Evolutionary conservation across 2,329 filamentous ascomycete genomes (phyloP).

Genomic region (Exophiala dermatitidis): DNA sequence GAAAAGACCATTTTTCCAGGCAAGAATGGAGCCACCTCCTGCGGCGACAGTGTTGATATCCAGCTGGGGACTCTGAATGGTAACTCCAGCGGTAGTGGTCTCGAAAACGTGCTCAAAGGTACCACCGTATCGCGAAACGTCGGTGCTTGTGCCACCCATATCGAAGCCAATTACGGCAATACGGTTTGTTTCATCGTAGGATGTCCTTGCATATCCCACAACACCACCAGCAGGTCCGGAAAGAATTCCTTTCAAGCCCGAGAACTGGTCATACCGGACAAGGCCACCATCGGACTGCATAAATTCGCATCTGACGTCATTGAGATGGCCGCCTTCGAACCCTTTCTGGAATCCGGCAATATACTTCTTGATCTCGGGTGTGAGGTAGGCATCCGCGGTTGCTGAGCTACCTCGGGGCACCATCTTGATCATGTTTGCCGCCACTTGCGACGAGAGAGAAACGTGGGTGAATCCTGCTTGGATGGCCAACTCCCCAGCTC

Average conservation of each 20-base stretch:
- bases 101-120: slow-evolving; percentile 81
- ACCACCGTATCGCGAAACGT: slow-evolving; percentile 73
- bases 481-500: slow-evolving; percentile 66
- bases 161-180: slow-evolving; percentile 80
- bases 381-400: slow-evolving; percentile 71
- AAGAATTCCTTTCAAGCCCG: slow-evolving; percentile 73
- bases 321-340: slow-evolving; percentile 59
- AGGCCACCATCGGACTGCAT: slow-evolving; percentile 80
- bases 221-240: slow-evolving; percentile 90
- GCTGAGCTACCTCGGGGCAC: slow-evolving; percentile 70
- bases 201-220: slow-evolving; percentile 56
- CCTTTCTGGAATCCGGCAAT: slow-evolving; percentile 37
- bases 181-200: slow-evolving; percentile 66
- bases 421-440: slow-evolving; percentile 84
- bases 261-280: slow-evolving; percentile 48
- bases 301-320: slow-evolving; percentile 76
- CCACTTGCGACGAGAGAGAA: slow-evolving; percentile 65
- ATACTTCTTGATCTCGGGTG: slow-evolving; percentile 70
- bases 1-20: slow-evolving; percentile 78
- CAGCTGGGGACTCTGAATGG: slow-evolving; percentile 73
- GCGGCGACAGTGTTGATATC: slow-evolving; percentile 65
- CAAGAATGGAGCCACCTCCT: slow-evolving; percentile 56
- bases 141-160: slow-evolving; percentile 81
- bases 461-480: slow-evolving; percentile 73
- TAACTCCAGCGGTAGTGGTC: slow-evolving; percentile 75